phyloP scores from a whole-genome alignment of 2,329 filamentous ascomycete genomes.

The Pestalotiopsis sp. region DNA sequence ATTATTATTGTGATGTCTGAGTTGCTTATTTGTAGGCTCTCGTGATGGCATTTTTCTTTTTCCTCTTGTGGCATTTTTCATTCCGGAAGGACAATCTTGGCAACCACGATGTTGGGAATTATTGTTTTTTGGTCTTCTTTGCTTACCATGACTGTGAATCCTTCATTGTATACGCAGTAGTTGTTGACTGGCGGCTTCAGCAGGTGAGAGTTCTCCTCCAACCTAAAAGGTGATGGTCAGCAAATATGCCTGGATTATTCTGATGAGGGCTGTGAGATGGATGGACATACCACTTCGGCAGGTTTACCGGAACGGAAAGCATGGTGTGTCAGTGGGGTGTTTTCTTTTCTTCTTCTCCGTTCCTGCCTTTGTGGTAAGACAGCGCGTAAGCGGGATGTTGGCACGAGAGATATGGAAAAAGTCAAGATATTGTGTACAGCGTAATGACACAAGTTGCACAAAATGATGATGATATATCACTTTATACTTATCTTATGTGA shows the following conservation, averaged over 20 bases:
- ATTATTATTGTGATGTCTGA: background rate
- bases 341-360: background rate
- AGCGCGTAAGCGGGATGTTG: background rate
- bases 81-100: too few species aligned
- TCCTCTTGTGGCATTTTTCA: background rate
- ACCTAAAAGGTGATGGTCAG: slow-evolving; percentile 57
- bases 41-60: background rate
- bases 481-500: background rate
- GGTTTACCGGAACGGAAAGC: slow-evolving; percentile 44
- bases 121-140: too few species aligned
- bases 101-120: too few species aligned
- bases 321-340: slow-evolving; percentile 1
- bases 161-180: slow-evolving; percentile 91
- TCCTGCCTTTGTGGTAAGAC: background rate
- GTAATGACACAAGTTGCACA: background rate
- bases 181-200: slow-evolving; percentile 95
- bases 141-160: slow-evolving; percentile 78
- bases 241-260: background rate
- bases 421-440: background rate
- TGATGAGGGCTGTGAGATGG: background rate
- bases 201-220: slow-evolving; percentile 88
- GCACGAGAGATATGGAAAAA: background rate
- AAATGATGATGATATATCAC: background rate
- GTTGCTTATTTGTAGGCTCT: too few species aligned
- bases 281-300: slow-evolving; percentile 58